These are phyloP conservation scores for Sphagnum fallax DNA, from an alignment of 228 moss, liverwort and hornwort genomes.

Conservation along the genomic window DNA sequence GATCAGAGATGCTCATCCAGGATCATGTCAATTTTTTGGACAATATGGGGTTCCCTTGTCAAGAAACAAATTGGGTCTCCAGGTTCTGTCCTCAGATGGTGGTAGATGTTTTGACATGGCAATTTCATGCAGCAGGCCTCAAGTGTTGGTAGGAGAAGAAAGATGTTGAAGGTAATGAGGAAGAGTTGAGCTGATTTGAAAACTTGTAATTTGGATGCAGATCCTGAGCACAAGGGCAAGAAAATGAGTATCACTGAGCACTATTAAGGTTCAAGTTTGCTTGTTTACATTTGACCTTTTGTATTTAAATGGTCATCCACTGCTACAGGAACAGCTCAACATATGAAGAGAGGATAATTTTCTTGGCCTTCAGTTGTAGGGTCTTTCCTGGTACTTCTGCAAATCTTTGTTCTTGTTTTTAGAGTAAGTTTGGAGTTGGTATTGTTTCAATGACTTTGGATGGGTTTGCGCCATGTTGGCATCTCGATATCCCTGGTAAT, in stretches of 20 bases:
- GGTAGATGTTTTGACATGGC: too few species aligned
- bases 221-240: conserved; percentile 83
- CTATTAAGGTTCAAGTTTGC: conserved; percentile 91
- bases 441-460: too few species aligned
- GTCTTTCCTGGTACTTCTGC: too few species aligned
- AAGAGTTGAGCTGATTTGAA: conserved; percentile 23
- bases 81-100: too few species aligned
- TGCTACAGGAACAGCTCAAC: conserved; percentile 79
- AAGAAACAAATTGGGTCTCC: too few species aligned
- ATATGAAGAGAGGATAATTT: conserved; percentile 67
- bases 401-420: too few species aligned
- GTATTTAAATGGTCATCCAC: conserved; percentile 74
- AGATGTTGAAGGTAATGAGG: conserved; percentile 37
- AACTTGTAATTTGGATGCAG: conserved; percentile 23
- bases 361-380: not conserved
- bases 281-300: conserved; percentile 89
- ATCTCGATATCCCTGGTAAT: conserved; percentile 10
- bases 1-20: too few species aligned
- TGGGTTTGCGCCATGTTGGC: not conserved
- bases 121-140: too few species aligned
- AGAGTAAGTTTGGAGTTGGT: too few species aligned
- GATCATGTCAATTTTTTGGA: too few species aligned
- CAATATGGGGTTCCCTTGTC: too few species aligned
- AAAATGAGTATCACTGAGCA: conserved; percentile 71
- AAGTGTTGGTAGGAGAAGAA: not conserved